Conservation (phyloP, 305 asterid species). For the Petunia hybrid region DNA sequence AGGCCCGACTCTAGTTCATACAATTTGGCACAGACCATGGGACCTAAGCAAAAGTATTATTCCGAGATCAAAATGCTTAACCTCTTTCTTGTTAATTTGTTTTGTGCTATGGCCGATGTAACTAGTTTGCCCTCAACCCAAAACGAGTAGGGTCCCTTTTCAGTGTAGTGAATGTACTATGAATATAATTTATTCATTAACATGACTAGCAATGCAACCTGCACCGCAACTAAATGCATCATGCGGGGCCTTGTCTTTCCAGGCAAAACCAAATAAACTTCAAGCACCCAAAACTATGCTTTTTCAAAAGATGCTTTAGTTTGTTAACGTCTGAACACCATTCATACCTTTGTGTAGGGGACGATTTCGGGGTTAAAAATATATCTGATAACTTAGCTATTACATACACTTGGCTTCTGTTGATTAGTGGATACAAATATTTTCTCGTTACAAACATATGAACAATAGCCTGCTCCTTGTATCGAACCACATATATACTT, state of each 20-base stretch:
- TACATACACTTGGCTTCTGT: slow-evolving; percentile 23
- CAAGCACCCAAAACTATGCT: neutral
- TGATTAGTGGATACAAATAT: slow-evolving; percentile 14
- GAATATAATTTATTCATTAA: neutral
- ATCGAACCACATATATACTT: neutral
- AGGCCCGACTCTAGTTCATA: no score
- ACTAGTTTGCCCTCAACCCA: no score
- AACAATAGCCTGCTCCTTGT: slow-evolving; percentile 23
- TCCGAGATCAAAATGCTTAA: no score
- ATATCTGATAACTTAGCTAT: neutral
- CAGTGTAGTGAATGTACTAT: neutral
- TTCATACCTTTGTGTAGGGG: neutral
- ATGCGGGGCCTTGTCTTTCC: neutral
- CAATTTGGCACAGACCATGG: no score
- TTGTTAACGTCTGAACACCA: neutral
- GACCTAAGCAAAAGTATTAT: no score
- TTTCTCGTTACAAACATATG: slow-evolving; percentile 12
- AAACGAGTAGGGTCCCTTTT: neutral
- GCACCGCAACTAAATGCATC: neutral
- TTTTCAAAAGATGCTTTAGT: slow-evolving; percentile 9
- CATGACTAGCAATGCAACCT: neutral
- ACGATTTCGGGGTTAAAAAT: neutral
- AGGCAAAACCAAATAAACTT: neutral
- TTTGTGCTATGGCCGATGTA: no score
- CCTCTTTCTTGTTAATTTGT: no score